Conservation (phyloP, 371 early-diverging fungal species). For the Mortierella sp. region DNA sequence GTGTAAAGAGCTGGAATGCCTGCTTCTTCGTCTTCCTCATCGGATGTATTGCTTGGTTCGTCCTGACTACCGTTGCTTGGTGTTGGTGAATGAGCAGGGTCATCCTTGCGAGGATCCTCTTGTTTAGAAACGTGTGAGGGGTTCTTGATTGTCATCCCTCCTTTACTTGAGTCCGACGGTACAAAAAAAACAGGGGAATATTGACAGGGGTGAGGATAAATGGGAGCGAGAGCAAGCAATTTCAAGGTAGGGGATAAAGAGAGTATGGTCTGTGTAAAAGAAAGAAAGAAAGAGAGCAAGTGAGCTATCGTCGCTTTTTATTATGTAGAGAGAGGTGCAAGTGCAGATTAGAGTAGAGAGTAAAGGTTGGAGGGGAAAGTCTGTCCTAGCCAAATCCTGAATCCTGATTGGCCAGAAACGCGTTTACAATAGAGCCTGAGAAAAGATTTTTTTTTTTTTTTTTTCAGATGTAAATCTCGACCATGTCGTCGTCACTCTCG, state of each 20-base stretch:
- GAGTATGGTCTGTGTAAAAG: background rate
- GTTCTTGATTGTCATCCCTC: background rate
- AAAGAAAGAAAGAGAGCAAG: background rate
- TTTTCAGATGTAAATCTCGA: conserved; percentile 22
- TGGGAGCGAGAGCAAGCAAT: too few relatives aligned
- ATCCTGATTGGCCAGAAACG: conserved; percentile 37
- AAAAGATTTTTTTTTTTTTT: conserved; percentile 7
- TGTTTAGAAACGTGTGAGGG: background rate
- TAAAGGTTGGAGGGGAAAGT: background rate
- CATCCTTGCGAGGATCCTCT: too few relatives aligned
- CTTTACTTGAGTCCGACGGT: too few relatives aligned
- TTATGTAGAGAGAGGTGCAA: too few relatives aligned
- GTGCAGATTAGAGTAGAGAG: background rate
- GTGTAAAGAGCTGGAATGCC: background rate
- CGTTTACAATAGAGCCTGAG: conserved; percentile 33
- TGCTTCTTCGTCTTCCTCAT: background rate
- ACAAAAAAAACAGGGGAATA: too few relatives aligned
- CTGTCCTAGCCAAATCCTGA: background rate
- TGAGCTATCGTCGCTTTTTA: too few relatives aligned
- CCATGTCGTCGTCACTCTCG: conserved; percentile 36
- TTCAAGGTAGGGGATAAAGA: too few relatives aligned
- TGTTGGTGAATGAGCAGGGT: too few relatives aligned
- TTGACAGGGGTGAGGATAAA: too few relatives aligned
- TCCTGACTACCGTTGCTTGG: too few relatives aligned
- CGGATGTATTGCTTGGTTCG: background rate